Conservation (phyloP, 768 basidiomycete species). For the Favolaschia claudopus region DNA sequence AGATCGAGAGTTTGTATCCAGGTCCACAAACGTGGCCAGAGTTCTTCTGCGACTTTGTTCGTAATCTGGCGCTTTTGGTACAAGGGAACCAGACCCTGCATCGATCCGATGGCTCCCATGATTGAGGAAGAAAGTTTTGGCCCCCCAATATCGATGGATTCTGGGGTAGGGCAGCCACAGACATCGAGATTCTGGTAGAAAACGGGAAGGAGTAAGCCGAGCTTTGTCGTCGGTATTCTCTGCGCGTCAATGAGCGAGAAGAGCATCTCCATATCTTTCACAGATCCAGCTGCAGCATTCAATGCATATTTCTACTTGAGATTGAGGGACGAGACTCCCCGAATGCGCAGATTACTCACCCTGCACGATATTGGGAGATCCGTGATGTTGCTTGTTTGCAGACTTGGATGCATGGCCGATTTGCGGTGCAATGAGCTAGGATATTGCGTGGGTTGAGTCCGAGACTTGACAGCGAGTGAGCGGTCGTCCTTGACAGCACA, state of each 20-base stretch:
- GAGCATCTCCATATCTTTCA: not conserved
- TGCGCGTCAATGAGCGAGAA: not conserved
- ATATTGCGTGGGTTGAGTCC: no score
- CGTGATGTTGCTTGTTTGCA: no score
- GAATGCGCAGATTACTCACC: no score
- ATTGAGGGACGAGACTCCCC: no score
- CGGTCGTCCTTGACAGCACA: no score
- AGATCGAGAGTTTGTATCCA: not conserved
- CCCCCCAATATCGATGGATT: not conserved
- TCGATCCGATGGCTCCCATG: not conserved
- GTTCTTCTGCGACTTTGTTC: not conserved
- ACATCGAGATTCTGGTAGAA: conserved; percentile 1
- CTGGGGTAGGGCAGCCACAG: not conserved
- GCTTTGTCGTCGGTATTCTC: not conserved
- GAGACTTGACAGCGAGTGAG: no score
- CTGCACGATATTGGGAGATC: no score
- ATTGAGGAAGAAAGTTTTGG: not conserved
- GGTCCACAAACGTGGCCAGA: not conserved
- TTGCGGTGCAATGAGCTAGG: no score
- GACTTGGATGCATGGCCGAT: no score
- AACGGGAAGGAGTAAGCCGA: not conserved
- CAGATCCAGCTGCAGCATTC: not conserved
- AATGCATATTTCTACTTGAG: conserved; percentile 2
- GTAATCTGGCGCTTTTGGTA: not conserved
- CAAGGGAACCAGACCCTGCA: not conserved